phyloP scores from a whole-genome alignment of 192 early-diverging fungal species.

The Dissophora globulifera region DNA sequence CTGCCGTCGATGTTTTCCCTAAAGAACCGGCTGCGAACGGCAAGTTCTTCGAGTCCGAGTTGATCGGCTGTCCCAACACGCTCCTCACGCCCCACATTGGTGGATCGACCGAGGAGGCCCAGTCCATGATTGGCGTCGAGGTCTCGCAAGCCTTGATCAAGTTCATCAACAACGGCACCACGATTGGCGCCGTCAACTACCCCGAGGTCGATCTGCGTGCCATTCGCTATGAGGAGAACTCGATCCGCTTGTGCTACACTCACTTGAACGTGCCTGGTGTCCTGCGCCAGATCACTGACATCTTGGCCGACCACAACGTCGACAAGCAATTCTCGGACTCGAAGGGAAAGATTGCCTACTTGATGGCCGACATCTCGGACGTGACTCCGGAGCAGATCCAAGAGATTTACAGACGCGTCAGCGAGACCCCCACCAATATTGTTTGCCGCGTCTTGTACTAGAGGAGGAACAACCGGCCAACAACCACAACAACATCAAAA shows the following conservation, averaged over 20 bases:
- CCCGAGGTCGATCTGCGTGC: constrained; percentile 92
- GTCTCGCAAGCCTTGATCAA: constrained; percentile 85
- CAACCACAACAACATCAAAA: background rate
- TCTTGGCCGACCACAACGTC: constrained; percentile 94
- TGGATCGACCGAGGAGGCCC: constrained; percentile 99
- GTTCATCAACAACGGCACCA: constrained; percentile 91
- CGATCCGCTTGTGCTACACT: constrained; percentile 90
- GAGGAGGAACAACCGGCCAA: background rate
- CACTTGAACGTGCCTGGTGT: constrained; percentile 72
- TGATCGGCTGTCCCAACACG: constrained; percentile 90
- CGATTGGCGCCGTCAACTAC: constrained; percentile 96
- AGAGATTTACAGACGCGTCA: constrained; percentile 72
- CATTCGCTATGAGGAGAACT: constrained; percentile 75
- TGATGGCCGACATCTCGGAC: constrained; percentile 96
- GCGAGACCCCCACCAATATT: constrained; percentile 76
- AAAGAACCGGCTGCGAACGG: constrained; percentile 95
- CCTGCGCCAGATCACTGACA: constrained; percentile 83
- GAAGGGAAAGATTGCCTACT: constrained; percentile 91
- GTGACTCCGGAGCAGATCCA: constrained; percentile 75
- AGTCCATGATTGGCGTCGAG: constrained; percentile 96
- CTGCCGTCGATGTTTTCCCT: constrained; percentile 97
- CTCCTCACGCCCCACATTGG: constrained; percentile 99
- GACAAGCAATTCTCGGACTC: constrained; percentile 99
- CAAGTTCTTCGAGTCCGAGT: constrained; percentile 64
- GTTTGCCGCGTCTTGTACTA: constrained; percentile 83